Evolutionary conservation across 2,329 filamentous ascomycete genomes (phyloP).

Genomic region (Didymella pinodella): DNA sequence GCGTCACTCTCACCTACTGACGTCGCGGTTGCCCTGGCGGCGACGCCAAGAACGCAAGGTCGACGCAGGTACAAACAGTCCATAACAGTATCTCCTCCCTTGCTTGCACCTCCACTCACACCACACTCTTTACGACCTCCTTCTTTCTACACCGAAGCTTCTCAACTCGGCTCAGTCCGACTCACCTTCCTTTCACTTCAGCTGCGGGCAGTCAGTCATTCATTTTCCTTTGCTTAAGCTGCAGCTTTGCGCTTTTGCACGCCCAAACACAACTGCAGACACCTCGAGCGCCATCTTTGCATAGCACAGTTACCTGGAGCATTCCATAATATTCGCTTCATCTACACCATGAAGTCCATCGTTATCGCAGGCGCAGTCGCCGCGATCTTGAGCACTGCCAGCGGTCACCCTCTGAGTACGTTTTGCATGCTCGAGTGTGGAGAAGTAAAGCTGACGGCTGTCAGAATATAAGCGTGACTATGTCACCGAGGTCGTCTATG

Average conservation of each 20-base stretch:
- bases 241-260: slow-evolving; percentile 12
- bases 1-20: slow-evolving; percentile 19
- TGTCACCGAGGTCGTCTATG: slow-evolving; percentile 43
- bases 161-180: slow-evolving; percentile 29
- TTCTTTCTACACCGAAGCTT: slow-evolving; percentile 24
- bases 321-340: slow-evolving; percentile 46
- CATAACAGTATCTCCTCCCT: slow-evolving; percentile 24
- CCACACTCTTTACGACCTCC: slow-evolving; percentile 32
- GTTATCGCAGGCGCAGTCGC: slow-evolving; percentile 48
- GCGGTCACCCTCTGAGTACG: slow-evolving; percentile 54
- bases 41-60: slow-evolving; percentile 25
- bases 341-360: slow-evolving; percentile 56
- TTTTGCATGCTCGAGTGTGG: background rate
- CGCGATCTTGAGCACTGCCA: slow-evolving; percentile 53
- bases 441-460: slow-evolving; percentile 20
- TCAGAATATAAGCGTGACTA: slow-evolving; percentile 43
- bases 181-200: slow-evolving; percentile 30
- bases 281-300: slow-evolving; percentile 26
- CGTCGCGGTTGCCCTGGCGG: slow-evolving; percentile 24
- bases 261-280: slow-evolving; percentile 16
- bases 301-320: slow-evolving; percentile 29
- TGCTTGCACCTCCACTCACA: slow-evolving; percentile 25
- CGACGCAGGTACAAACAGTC: slow-evolving; percentile 23
- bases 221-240: slow-evolving; percentile 26
- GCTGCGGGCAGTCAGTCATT: slow-evolving; percentile 38